Conservation (phyloP, 129 eudicot species). For the Centaurea solstitialis region DNA sequence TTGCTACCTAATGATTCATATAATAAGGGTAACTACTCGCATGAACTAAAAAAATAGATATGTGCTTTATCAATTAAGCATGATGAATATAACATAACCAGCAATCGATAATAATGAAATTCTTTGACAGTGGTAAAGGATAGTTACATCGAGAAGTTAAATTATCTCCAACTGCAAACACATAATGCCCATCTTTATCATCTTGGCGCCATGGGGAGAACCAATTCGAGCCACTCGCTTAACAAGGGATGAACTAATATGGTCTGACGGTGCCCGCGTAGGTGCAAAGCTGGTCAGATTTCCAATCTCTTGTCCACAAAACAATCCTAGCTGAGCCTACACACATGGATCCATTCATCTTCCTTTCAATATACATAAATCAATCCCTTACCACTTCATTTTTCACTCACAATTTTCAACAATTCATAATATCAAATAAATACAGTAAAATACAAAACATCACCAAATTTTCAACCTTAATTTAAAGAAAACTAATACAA, state of each 20-base stretch:
- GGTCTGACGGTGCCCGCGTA: conserved; percentile 54
- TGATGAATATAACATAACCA: background rate
- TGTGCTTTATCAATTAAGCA: background rate
- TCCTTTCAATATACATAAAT: conserved; percentile 47
- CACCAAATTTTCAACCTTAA: background rate
- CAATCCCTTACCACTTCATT: conserved; percentile 30
- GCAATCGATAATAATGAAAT: background rate
- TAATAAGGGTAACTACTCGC: background rate
- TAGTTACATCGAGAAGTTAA: conserved; percentile 76
- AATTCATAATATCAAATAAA: conserved; percentile 4
- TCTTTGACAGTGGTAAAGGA: conserved; percentile 41
- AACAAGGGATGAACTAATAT: conserved; percentile 55
- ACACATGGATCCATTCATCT: conserved; percentile 79
- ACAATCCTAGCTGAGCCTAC: conserved; percentile 98
- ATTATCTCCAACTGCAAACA: conserved; percentile 73
- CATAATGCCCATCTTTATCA: conserved; percentile 73
- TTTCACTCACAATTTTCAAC: background rate
- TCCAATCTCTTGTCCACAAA: conserved; percentile 83
- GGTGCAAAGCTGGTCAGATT: conserved; percentile 66
- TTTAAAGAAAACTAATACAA: background rate
- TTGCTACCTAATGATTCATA: background rate
- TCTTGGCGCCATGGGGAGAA: conserved; percentile 69
- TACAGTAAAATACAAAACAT: background rate
- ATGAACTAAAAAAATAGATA: background rate
- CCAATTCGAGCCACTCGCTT: conserved; percentile 77